Evolutionary conservation across 352 stramenopile species (phyloP), one percentile per base, ranked within the genome.

Genomic region (Phytophthora citrophthora): DNA sequence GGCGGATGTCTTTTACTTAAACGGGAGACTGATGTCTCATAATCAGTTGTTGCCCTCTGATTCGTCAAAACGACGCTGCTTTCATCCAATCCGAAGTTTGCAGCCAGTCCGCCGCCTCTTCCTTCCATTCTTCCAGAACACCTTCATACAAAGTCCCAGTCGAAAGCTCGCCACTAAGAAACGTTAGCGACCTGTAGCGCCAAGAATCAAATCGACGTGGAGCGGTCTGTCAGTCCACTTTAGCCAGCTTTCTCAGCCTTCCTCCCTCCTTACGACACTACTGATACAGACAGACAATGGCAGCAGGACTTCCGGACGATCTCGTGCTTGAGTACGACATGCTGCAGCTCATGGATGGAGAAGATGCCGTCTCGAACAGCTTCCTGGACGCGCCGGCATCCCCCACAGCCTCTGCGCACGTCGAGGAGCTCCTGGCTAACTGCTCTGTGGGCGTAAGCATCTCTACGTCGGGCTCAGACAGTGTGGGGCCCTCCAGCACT

Each of bases 281-380:
- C 40, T 51, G 24, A 57, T 40, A 52, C 56, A 46, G 38, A 39
- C n/a, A 24, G n/a, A 46, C 46, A 46, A 78, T 81, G 65, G 65
- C 69, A 48, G 69, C 73, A 32, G 45, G 53, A 41, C 58, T 76
- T 9, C 64, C 72, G 18, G 73, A 81, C 46, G 70, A 81, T 18
- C 52, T 79, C 12, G 66, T 78, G 49, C 70, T 79, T 48, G 73
- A 81, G 34, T 81, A 77, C 62, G 70, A 78, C 66, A 68, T 81
- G 70, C 49, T 78, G 41, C 73, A 78, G 39, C 62, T 81, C 13
- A 58, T 78, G n/a, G 66, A 77, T 45, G 52, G 36, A 29, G 69
- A 79, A 29, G 65, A 78, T 20, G 39, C 20, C 41, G 23, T 50
- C 16, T 32, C n/a, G 13, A 61, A 27, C 48, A 62, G 39, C 32